Evolutionary conservation across 139 green algal genomes (phyloP).

Genomic region (Dunaliella primolecta): DNA sequence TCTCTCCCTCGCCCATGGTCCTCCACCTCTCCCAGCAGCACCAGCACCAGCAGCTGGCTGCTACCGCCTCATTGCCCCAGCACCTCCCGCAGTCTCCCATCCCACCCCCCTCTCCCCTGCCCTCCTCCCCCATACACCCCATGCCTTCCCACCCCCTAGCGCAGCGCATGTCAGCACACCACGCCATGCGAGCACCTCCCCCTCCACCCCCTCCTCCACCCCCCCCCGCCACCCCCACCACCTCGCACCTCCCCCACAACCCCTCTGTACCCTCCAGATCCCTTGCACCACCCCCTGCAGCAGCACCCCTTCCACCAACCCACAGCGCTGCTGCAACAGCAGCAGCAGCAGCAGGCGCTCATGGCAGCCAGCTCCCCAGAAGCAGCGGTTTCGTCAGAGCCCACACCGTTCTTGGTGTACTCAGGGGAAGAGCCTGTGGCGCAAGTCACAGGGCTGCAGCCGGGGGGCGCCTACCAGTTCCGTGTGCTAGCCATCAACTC

Average conservation of each 20-base stretch:
- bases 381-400: background rate
- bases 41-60: no score
- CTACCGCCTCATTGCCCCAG: background rate
- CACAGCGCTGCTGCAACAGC: background rate
- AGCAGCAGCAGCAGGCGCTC: background rate
- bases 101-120: no score
- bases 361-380: no score
- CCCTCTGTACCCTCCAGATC: background rate
- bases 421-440: constrained; percentile 9
- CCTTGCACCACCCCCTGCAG: background rate
- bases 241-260: background rate
- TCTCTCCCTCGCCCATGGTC: background rate
- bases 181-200: no score
- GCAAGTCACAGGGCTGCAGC: constrained; percentile 27
- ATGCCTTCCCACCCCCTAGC: no score
- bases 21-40: background rate
- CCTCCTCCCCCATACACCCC: no score
- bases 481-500: constrained; percentile 48
- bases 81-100: background rate
- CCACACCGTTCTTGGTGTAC: background rate
- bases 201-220: no score
- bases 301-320: no score
- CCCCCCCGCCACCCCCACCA: no score
- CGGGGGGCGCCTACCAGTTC: constrained; percentile 43
- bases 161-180: no score